phyloP scores from a whole-genome alignment of 1,284 basidiomycete genomes.

The Jaminaea rosea region DNA sequence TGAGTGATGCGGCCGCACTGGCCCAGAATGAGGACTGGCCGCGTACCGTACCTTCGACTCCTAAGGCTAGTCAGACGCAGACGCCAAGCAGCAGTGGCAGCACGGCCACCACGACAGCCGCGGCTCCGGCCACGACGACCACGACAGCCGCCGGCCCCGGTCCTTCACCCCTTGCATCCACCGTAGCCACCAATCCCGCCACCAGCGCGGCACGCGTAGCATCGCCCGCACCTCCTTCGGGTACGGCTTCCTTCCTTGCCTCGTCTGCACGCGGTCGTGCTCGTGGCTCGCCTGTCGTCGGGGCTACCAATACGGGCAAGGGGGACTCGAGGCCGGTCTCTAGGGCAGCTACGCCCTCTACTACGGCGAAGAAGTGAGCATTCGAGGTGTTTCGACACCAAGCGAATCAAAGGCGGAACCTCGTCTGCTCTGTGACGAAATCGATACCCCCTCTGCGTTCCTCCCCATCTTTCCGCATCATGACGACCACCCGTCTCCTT shows the following conservation, averaged over 20 bases:
- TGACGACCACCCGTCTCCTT: neutral
- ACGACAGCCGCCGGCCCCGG: neutral
- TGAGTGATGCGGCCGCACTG: slow-evolving; percentile 1
- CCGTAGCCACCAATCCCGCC: too few relatives aligned
- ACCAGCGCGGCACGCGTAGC: neutral
- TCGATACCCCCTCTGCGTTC: too few relatives aligned
- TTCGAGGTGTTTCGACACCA: neutral
- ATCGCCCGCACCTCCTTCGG: neutral
- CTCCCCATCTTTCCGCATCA: neutral
- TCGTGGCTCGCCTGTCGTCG: neutral
- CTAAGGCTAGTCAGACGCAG: neutral
- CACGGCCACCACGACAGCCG: neutral
- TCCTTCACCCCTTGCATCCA: too few relatives aligned
- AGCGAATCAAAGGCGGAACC: too few relatives aligned
- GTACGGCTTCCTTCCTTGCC: neutral
- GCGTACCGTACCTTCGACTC: neutral
- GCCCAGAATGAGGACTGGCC: neutral
- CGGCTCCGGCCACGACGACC: neutral
- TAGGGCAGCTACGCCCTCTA: neutral
- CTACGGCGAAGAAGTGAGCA: neutral
- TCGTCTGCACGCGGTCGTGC: neutral
- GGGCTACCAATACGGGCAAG: neutral
- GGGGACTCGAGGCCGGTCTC: neutral
- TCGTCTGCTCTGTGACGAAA: too few relatives aligned
- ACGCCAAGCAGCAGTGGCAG: too few relatives aligned